Evolutionary conservation across 345 rosid species (phyloP).

Genomic region (Pistacia integerrima): DNA sequence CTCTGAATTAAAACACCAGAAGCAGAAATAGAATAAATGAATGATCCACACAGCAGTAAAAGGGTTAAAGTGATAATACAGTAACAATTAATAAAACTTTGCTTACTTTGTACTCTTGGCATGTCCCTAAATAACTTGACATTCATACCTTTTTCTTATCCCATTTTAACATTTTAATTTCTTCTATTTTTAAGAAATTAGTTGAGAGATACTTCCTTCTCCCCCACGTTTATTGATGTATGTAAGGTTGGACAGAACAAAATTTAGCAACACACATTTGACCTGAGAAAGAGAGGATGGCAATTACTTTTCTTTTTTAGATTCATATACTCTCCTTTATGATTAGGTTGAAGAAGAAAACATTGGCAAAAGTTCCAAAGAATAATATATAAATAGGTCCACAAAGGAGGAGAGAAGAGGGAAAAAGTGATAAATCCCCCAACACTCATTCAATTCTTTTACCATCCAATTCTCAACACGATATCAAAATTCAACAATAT

Average conservation of each 20-base stretch:
- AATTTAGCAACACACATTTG: slow-evolving; percentile 2
- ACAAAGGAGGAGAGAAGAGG: not conserved
- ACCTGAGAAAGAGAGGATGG: not conserved
- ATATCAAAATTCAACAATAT: too few relatives aligned
- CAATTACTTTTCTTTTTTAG: not conserved
- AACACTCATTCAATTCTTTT: not conserved
- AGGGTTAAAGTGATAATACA: slow-evolving; percentile 1
- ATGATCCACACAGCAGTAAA: not conserved
- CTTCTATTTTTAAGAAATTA: too few relatives aligned
- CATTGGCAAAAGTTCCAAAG: slow-evolving; percentile 1
- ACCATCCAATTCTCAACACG: not conserved
- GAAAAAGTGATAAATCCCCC: not conserved
- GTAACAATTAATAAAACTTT: slow-evolving; percentile 31
- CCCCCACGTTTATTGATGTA: too few relatives aligned
- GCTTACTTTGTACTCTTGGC: slow-evolving; percentile 63
- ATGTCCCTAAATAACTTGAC: slow-evolving; percentile 33
- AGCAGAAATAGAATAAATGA: too few relatives aligned
- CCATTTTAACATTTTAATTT: too few relatives aligned
- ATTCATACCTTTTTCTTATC: slow-evolving; percentile 20
- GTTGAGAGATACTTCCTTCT: too few relatives aligned
- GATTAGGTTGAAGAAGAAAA: not conserved
- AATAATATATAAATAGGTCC: not conserved
- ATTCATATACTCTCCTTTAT: not conserved
- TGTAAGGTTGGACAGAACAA: not conserved
- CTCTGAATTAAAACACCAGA: slow-evolving; percentile 20